These are phyloP conservation scores for Didymella sp. DNA, from an alignment of 2,329 filamentous ascomycete genomes.

Conservation along the genomic window DNA sequence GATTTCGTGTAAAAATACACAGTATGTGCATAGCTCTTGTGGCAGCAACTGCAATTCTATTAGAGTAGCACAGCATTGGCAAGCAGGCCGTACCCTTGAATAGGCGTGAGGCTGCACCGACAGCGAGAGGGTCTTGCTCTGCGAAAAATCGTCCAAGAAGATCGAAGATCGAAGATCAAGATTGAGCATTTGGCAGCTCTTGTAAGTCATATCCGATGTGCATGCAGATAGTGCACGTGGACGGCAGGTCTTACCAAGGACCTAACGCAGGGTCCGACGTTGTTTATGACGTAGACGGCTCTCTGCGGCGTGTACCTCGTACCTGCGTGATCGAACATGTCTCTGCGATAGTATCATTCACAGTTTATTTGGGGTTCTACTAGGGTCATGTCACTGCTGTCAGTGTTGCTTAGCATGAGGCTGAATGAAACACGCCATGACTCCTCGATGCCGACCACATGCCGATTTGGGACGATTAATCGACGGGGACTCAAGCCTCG, in stretches of 20 bases:
- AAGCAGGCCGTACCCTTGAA: background rate
- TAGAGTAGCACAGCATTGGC: too few relatives aligned
- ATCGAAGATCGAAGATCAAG: constrained; percentile 11
- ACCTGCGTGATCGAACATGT: constrained; percentile 20
- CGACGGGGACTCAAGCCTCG: constrained; percentile 1
- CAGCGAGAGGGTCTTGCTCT: background rate
- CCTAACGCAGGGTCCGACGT: constrained; percentile 12
- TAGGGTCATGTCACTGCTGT: constrained; percentile 18
- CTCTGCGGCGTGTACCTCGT: constrained; percentile 7
- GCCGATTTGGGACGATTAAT: constrained; percentile 12
- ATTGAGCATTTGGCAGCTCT: constrained; percentile 9
- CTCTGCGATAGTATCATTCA: constrained; percentile 8
- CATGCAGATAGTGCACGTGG: constrained; percentile 17
- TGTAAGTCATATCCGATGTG: constrained; percentile 10
- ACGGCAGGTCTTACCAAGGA: constrained; percentile 5
- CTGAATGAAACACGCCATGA: constrained; percentile 20
- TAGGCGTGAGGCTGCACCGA: background rate
- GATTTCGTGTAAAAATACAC: too few relatives aligned
- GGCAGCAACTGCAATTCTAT: too few relatives aligned
- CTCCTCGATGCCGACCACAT: constrained; percentile 15
- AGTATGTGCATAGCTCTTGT: too few relatives aligned
- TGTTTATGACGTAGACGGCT: constrained; percentile 16
- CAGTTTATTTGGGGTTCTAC: background rate
- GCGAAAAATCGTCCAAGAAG: background rate
- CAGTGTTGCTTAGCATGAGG: constrained; percentile 20